Conservation (phyloP, 1,139 yeast genomes). For the Yamadazyma dushanensis region DNA sequence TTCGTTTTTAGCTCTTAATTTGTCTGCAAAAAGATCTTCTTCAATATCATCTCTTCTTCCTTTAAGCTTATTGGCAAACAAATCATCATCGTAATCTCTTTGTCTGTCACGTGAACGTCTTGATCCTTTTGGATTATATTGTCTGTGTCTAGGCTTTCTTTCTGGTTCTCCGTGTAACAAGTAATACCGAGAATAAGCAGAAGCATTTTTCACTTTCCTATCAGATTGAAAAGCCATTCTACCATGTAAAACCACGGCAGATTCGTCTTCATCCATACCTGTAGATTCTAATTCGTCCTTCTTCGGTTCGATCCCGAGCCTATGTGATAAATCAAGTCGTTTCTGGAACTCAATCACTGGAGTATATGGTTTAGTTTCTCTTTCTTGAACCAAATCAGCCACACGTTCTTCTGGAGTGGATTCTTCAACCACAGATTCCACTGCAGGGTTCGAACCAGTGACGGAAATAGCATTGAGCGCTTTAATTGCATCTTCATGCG, state of each 20-base stretch:
- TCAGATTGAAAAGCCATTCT: slow-evolving; percentile 59
- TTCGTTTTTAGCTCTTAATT: slow-evolving; percentile 17
- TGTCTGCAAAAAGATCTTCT: slow-evolving; percentile 43
- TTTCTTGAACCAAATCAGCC: slow-evolving; percentile 29
- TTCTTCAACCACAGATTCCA: slow-evolving; percentile 6
- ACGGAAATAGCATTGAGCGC: slow-evolving; percentile 39
- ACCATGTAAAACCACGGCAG: slow-evolving; percentile 39
- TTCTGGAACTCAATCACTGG: slow-evolving; percentile 40
- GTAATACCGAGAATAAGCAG: slow-evolving; percentile 64
- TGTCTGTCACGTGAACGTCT: slow-evolving; percentile 14
- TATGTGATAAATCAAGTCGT: slow-evolving; percentile 28
- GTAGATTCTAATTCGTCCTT: slow-evolving; percentile 15
- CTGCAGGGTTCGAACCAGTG: slow-evolving; percentile 19
- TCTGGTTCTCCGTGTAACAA: slow-evolving; percentile 76
- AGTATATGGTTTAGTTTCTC: slow-evolving; percentile 38
- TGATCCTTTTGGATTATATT: slow-evolving; percentile 6
- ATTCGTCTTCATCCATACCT: slow-evolving; percentile 45
- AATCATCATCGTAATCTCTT: slow-evolving; percentile 31
- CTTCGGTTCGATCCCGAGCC: slow-evolving; percentile 27
- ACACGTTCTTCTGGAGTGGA: slow-evolving; percentile 20
- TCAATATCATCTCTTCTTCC: slow-evolving; percentile 22
- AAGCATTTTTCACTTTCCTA: slow-evolving; percentile 58
- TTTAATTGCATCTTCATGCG: slow-evolving; percentile 41
- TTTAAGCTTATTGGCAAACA: slow-evolving; percentile 28
- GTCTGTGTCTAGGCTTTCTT: slow-evolving; percentile 28